A percentile compares a stretch with the other conserved stretches of the same genome.
Conservation (phyloP, 1,139 yeast genomes). For the Sugiyamaella novakii region DNA sequence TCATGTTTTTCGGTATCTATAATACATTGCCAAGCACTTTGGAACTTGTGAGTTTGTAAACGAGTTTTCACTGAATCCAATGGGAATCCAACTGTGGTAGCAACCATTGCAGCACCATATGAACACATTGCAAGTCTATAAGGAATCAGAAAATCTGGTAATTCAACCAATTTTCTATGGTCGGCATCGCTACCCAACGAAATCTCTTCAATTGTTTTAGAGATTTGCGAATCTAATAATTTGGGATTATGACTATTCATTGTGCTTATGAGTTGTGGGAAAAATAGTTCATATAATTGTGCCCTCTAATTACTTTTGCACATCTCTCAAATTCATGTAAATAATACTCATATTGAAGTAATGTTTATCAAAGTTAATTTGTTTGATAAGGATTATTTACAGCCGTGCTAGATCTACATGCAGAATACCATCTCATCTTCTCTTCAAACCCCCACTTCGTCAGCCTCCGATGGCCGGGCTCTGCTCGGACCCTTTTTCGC, state of each 20-base stretch:
- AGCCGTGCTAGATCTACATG: background rate
- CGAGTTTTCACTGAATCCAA: slow-evolving; percentile 82
- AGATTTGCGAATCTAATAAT: slow-evolving; percentile 2
- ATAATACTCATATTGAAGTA: no score
- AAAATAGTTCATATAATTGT: no score
- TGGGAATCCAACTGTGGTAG: slow-evolving; percentile 80
- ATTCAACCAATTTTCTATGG: slow-evolving; percentile 6
- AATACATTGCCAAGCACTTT: slow-evolving; percentile 61
- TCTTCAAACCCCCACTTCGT: no score
- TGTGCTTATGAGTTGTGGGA: no score
- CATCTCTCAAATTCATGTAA: no score
- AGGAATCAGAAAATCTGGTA: slow-evolving; percentile 57
- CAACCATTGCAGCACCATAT: slow-evolving; percentile 61
- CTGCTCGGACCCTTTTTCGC: no score
- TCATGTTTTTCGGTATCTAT: slow-evolving; percentile 58
- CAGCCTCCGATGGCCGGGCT: no score
- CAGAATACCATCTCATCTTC: no score
- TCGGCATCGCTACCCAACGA: slow-evolving; percentile 7
- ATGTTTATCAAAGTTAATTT: background rate
- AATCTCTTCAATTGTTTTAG: slow-evolving; percentile 12
- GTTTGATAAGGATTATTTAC: background rate
- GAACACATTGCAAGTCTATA: slow-evolving; percentile 63
- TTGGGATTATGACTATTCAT: no score
- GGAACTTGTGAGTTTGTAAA: slow-evolving; percentile 75
- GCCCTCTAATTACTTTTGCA: no score